A percentile compares a stretch with the other conserved stretches of the same genome.
These are phyloP conservation scores for Xylaria cubensis DNA, from an alignment of 495 filamentous ascomycete species.

Conservation along the genomic window DNA sequence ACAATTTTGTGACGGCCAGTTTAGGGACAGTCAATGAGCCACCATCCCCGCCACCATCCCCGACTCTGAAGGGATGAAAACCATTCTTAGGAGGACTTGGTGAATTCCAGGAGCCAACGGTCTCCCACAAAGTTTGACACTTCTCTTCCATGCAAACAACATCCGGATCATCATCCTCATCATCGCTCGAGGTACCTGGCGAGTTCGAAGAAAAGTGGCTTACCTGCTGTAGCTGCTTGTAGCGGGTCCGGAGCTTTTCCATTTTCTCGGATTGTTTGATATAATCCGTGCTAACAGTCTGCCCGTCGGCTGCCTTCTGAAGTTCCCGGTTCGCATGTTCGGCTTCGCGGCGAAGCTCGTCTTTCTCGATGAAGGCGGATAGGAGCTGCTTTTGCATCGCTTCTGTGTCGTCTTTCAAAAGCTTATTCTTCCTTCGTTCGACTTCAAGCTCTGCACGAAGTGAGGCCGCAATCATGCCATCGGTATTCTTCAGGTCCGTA, in stretches of 20 bases:
- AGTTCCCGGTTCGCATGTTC: constrained; percentile 51
- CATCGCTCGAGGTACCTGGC: constrained; percentile 19
- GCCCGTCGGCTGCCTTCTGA: constrained; percentile 40
- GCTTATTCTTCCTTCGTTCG: constrained; percentile 50
- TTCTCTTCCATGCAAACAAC: constrained; percentile 32
- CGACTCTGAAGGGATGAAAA: constrained; percentile 28
- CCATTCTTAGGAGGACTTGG: constrained; percentile 22
- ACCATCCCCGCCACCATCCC: constrained; percentile 25
- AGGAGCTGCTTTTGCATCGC: constrained; percentile 59
- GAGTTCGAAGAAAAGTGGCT: constrained; percentile 33
- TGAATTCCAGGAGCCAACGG: constrained; percentile 26
- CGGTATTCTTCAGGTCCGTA: constrained; percentile 58
- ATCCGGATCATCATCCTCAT: constrained; percentile 28
- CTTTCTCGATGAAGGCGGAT: constrained; percentile 58
- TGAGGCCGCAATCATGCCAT: constrained; percentile 58
- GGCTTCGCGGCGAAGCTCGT: constrained; percentile 59
- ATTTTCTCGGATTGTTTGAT: constrained; percentile 53
- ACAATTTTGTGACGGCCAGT: constrained; percentile 21
- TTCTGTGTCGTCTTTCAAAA: constrained; percentile 53
- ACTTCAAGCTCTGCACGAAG: constrained; percentile 58
- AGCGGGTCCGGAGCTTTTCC: constrained; percentile 55
- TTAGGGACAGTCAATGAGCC: constrained; percentile 24
- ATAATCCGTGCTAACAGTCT: constrained; percentile 42
- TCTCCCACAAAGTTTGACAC: constrained; percentile 34
- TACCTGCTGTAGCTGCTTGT: constrained; percentile 57